Conservation (phyloP, 2,329 filamentous ascomycete species). For the Phialophora verrucosa region DNA sequence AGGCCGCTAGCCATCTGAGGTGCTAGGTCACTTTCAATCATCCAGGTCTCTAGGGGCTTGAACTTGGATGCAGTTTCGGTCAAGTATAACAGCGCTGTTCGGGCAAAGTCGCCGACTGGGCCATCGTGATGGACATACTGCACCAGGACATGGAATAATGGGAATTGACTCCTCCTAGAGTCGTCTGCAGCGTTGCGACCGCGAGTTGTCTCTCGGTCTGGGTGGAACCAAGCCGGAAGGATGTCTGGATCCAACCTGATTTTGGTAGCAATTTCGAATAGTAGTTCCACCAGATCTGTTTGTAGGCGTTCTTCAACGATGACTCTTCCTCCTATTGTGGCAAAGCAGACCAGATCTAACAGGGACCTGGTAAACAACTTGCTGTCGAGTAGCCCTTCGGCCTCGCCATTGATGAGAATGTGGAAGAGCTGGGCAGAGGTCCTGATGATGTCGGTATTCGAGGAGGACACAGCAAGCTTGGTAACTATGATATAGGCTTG, state of each 20-base stretch:
- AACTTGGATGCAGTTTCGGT: slow-evolving; percentile 91
- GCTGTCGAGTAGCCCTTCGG: slow-evolving; percentile 91
- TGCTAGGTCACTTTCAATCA: slow-evolving; percentile 93
- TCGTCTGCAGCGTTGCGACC: slow-evolving; percentile 66
- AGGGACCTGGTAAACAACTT: slow-evolving; percentile 82
- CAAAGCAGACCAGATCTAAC: slow-evolving; percentile 75
- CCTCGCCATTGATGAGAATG: slow-evolving; percentile 91
- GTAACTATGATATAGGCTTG: slow-evolving; percentile 89
- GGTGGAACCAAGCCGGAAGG: slow-evolving; percentile 88
- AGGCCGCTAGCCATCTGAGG: slow-evolving; percentile 96
- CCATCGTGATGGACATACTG: slow-evolving; percentile 97
- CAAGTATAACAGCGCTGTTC: slow-evolving; percentile 91
- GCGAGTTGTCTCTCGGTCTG: slow-evolving; percentile 52
- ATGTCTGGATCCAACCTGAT: slow-evolving; percentile 88
- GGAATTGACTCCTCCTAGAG: slow-evolving; percentile 90
- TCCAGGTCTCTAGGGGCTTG: slow-evolving; percentile 85
- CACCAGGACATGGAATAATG: slow-evolving; percentile 91
- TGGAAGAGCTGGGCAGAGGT: slow-evolving; percentile 87
- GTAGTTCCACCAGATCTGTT: slow-evolving; percentile 84
- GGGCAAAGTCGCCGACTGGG: slow-evolving; percentile 90
- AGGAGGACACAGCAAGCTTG: slow-evolving; percentile 83
- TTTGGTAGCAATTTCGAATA: slow-evolving; percentile 96
- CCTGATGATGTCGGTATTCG: slow-evolving; percentile 83
- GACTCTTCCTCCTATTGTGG: slow-evolving; percentile 70
- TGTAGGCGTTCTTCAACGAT: slow-evolving; percentile 76